These are phyloP conservation scores for Blastocystis sp. DNA, from an alignment of 352 stramenopile genomes.

Conservation along the genomic window DNA sequence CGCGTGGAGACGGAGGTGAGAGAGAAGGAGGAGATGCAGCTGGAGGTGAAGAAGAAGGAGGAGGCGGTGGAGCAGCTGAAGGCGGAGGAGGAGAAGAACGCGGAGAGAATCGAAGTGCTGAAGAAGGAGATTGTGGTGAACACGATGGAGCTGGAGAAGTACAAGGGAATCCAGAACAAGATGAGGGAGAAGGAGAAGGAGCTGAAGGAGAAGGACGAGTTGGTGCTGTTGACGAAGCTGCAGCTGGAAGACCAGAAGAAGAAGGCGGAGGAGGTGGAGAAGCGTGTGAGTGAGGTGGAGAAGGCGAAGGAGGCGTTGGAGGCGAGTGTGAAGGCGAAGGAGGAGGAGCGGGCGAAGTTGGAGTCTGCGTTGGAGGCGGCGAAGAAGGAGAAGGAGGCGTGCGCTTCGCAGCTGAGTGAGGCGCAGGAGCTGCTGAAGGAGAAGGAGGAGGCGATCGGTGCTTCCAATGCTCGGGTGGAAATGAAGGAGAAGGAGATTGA, in stretches of 20 bases:
- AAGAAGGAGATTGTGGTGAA: not conserved
- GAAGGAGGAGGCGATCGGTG: not conserved
- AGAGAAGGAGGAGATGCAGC: slow-evolving; percentile 7
- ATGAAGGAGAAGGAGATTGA: not conserved
- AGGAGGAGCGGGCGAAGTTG: not conserved
- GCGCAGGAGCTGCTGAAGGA: not conserved
- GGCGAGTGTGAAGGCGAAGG: not conserved
- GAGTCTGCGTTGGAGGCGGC: not conserved
- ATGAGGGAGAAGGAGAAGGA: not conserved
- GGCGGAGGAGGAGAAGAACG: not conserved
- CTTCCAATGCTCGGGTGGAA: too few relatives aligned
- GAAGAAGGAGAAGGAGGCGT: not conserved
- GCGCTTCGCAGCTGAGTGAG: not conserved
- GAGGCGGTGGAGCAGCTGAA: not conserved
- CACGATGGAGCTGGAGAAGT: not conserved
- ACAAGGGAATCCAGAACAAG: not conserved
- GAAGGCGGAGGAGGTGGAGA: not conserved
- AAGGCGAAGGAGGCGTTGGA: not conserved
- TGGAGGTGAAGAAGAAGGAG: not conserved
- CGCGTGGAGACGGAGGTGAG: not conserved
- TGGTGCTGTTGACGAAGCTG: not conserved
- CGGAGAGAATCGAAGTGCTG: not conserved
- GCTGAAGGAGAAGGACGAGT: not conserved
- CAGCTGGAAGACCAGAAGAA: not conserved
- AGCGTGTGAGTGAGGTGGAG: not conserved